These are phyloP conservation scores for Kwoniella newhampshirensis DNA, from an alignment of 768 basidiomycete genomes.

Conservation along the genomic window DNA sequence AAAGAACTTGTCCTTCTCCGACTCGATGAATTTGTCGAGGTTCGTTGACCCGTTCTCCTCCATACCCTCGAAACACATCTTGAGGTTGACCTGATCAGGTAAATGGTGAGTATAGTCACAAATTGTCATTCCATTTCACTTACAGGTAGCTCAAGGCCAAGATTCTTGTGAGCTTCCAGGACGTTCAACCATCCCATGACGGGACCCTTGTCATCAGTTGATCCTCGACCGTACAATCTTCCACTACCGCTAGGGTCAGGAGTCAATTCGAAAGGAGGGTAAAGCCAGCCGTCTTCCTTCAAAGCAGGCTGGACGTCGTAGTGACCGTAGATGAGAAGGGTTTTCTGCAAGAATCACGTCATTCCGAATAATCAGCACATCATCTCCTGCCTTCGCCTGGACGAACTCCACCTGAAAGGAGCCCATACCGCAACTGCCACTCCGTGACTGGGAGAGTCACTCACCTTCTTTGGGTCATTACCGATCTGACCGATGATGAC, in stretches of 20 bases:
- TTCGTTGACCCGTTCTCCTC: constrained; percentile 92
- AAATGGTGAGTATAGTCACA: not conserved
- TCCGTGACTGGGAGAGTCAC: not conserved
- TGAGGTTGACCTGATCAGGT: constrained; percentile 64
- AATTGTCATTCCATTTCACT: constrained; percentile 8
- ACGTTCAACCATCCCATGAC: constrained; percentile 87
- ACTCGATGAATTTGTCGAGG: constrained; percentile 77
- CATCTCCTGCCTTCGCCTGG: not conserved
- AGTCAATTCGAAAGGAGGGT: constrained; percentile 76
- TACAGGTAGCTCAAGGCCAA: constrained; percentile 68
- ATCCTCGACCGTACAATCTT: constrained; percentile 78
- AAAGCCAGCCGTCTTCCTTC: constrained; percentile 77
- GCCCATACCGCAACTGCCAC: not conserved
- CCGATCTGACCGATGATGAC: constrained; percentile 80
- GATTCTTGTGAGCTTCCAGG: constrained; percentile 73
- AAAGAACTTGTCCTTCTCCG: constrained; percentile 77
- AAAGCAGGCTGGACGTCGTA: constrained; percentile 85
- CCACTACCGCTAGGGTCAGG: constrained; percentile 58
- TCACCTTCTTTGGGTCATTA: constrained; percentile 69
- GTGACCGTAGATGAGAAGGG: constrained; percentile 88
- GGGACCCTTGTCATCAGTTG: constrained; percentile 88
- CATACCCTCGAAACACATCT: constrained; percentile 93
- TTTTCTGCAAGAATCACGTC: constrained; percentile 60
- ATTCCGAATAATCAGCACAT: constrained; percentile 15
- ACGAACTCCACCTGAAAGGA: constrained; percentile 11